phyloP scores from a whole-genome alignment of 78 protist species.

The slime mould (Dictyostelium discoideum) region dicty_2.7 NC_007089.4:3115501-3116000 shows the following conservation, averaged over 20 bases:
- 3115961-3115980: slow-evolving; percentile 29
- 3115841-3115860: slow-evolving; percentile 11
- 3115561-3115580: slow-evolving; percentile 58
- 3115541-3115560: slow-evolving; percentile 50
- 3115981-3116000: not conserved
- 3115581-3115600: slow-evolving; percentile 18
- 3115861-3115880: slow-evolving; percentile 13
- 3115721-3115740: not conserved
- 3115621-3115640: slow-evolving; percentile 58
- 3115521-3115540: slow-evolving; percentile 49
- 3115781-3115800: not conserved
- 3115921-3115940: not conserved
- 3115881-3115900: not conserved
- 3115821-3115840: slow-evolving; percentile 34
- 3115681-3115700: slow-evolving; percentile 56
- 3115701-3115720: slow-evolving; percentile 26
- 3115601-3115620: slow-evolving; percentile 19
- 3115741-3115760: slow-evolving; percentile 55
- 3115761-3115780: not conserved
- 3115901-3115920: not conserved
- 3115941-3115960: not conserved
- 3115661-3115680: slow-evolving; percentile 14
- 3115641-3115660: not conserved
- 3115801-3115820: slow-evolving; percentile 12
- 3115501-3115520: slow-evolving; percentile 26